Evolutionary conservation across 75 land plant genomes (phyloP), one percentile per base, ranked within the genome.

Genomic region (Picea sitchensis): DNA sequence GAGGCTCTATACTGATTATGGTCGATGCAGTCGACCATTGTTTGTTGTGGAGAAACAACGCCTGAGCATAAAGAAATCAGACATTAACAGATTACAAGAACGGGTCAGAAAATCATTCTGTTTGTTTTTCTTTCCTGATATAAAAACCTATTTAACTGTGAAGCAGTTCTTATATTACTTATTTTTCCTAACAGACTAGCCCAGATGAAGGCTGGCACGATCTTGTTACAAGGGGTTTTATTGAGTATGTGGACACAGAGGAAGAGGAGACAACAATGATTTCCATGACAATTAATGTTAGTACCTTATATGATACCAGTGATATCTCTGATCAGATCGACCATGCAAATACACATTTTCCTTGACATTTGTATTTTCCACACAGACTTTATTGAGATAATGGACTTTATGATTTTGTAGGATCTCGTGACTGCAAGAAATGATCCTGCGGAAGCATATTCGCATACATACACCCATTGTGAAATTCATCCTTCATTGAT

Each of bases 201-300:
- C 79, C 88, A 18, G 99, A 98, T 74, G 92, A 90, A 51, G 98
- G 98, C 14, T 98, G 99, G 99, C 93, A 98, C 83, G 98, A 95
- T 59, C 90, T 98, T 73, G 96, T 98, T 21, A 76, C 96, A 8
- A 95, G 95, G 81, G 99, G 99, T 41, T 98, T 89, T 81, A 95
- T 98, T 76, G 99, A 98, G 79, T 98, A 98, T 83, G 90, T 98
- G 56, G 99, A 98, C 79, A 98, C 99, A 2, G 99, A 98, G 64
- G 99, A 98, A 88, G 99, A 98, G 75, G 99, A 98, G 82, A 98
- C 99, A 14, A 98, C 99, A 44, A 95, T 98, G 99, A 98, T 98
- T 80, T 98, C 99, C 34, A 98, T 98, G 99, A 95, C 99, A 15
- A 95, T 98, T 68, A 86, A 85, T 81, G 98, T 96, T 76, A 9